Evolutionary conservation across 148 eudicot genomes (phyloP).

Genomic region (Cornus suecica): DNA sequence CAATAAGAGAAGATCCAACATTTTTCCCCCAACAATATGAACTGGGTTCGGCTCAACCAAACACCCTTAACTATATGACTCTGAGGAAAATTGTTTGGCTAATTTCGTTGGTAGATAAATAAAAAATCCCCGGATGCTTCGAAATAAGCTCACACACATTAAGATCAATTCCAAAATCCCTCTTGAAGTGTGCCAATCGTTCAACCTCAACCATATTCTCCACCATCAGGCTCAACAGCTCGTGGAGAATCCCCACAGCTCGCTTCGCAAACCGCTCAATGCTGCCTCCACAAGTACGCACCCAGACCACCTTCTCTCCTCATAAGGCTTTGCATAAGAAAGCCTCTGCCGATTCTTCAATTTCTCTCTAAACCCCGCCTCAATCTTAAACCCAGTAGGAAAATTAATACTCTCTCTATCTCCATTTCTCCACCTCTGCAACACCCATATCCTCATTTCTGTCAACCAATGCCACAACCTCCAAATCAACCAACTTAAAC

Average conservation of each 20-base stretch:
- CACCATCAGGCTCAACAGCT: slow-evolving; percentile 68
- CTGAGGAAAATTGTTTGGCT: slow-evolving; percentile 55
- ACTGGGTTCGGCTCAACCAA: slow-evolving; percentile 43
- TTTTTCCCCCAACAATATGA: slow-evolving; percentile 56
- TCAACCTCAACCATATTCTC: slow-evolving; percentile 69
- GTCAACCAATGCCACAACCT: slow-evolving; percentile 48
- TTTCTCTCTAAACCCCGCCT: slow-evolving; percentile 55
- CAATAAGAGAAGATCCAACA: slow-evolving; percentile 61
- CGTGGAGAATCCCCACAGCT: slow-evolving; percentile 67
- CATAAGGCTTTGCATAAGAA: slow-evolving; percentile 71
- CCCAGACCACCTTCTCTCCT: slow-evolving; percentile 31
- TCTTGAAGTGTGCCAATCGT: slow-evolving; percentile 61
- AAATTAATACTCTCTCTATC: slow-evolving; percentile 68
- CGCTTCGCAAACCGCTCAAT: slow-evolving; percentile 71
- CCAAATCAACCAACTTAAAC: slow-evolving; percentile 59
- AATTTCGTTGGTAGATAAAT: slow-evolving; percentile 58
- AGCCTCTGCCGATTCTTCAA: slow-evolving; percentile 75
- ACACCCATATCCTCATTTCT: slow-evolving; percentile 36
- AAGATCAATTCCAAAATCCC: slow-evolving; percentile 67
- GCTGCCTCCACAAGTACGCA: slow-evolving; percentile 50
- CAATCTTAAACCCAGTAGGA: slow-evolving; percentile 71
- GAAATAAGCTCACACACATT: slow-evolving; percentile 61
- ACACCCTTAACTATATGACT: slow-evolving; percentile 54
- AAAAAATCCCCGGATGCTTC: slow-evolving; percentile 76
- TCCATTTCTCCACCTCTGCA: slow-evolving; percentile 66